phyloP scores from a whole-genome alignment of 1,284 basidiomycete species.

The Uromyces viciae-fabae region DNA sequence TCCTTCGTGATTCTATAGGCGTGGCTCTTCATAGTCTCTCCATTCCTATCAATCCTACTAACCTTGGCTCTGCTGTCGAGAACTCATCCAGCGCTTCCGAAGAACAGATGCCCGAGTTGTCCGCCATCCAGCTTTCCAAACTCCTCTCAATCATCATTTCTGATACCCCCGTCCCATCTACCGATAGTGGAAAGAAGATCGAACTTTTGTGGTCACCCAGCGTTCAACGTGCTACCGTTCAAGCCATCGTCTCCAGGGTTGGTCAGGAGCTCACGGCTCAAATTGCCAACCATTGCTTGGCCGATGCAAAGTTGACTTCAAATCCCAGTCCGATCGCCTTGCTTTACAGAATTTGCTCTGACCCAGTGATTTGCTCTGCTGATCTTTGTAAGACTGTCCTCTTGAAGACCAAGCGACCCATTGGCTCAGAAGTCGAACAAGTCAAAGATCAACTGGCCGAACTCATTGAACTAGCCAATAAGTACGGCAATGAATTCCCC shows the following conservation, averaged over 20 bases:
- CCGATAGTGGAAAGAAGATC: background rate
- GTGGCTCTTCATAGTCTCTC: slow-evolving; percentile 43
- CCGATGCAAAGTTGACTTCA: slow-evolving; percentile 28
- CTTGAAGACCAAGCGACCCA: slow-evolving; percentile 9
- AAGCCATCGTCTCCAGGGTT: slow-evolving; percentile 37
- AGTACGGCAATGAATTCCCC: slow-evolving; percentile 33
- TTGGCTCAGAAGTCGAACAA: slow-evolving; percentile 13
- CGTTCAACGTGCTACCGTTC: slow-evolving; percentile 41
- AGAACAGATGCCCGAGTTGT: slow-evolving; percentile 61
- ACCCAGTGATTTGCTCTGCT: slow-evolving; percentile 30
- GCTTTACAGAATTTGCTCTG: slow-evolving; percentile 42
- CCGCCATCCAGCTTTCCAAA: slow-evolving; percentile 68
- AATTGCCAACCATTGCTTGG: slow-evolving; percentile 41
- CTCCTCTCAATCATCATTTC: slow-evolving; percentile 73
- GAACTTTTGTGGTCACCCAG: slow-evolving; percentile 36
- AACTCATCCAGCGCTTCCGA: slow-evolving; percentile 59
- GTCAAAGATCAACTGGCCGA: slow-evolving; percentile 15
- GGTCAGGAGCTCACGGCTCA: slow-evolving; percentile 33
- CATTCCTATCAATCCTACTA: slow-evolving; percentile 44
- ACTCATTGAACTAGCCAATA: slow-evolving; percentile 27
- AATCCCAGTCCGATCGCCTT: slow-evolving; percentile 23
- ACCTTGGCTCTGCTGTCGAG: slow-evolving; percentile 61
- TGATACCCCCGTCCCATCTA: slow-evolving; percentile 58
- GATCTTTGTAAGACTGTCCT: slow-evolving; percentile 39
- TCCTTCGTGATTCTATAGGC: slow-evolving; percentile 43